Evolutionary conservation across 192 early-diverging fungal genomes (phyloP).

Genomic region (Cetraspora pellucida): DNA sequence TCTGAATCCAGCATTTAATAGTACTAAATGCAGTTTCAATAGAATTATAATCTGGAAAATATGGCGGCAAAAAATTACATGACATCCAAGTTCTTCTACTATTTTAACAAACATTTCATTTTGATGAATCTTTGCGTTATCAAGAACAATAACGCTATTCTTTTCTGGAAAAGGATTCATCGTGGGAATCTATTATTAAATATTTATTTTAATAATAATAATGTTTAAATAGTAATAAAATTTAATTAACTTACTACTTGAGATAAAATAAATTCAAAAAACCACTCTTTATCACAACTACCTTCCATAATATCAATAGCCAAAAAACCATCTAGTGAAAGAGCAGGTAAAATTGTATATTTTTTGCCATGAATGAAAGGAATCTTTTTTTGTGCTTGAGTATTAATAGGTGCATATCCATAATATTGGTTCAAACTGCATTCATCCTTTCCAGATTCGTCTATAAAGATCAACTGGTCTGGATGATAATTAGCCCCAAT

Average conservation of each 20-base stretch:
- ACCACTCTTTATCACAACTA: constrained; percentile 19
- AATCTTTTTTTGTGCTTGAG: background rate
- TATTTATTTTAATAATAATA: background rate
- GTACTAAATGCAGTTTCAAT: constrained; percentile 11
- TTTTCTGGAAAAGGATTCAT: background rate
- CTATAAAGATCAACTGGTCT: too few species aligned
- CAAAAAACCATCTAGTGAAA: background rate
- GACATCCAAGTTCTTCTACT: constrained; percentile 7
- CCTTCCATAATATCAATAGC: background rate
- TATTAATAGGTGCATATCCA: background rate
- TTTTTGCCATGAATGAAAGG: background rate
- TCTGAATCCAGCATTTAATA: constrained; percentile 6
- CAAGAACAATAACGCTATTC: constrained; percentile 6
- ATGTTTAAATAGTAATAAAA: background rate
- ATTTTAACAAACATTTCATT: background rate
- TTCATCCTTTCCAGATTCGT: too few species aligned
- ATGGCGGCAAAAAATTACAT: constrained; percentile 11
- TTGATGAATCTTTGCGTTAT: constrained; percentile 17
- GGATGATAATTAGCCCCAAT: too few species aligned
- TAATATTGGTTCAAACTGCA: too few species aligned
- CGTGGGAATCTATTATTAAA: background rate
- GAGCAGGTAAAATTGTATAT: constrained; percentile 11
- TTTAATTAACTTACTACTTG: constrained; percentile 1
- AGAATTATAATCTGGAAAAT: constrained; percentile 12
- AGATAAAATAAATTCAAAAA: background rate